Evolutionary conservation across 2,329 filamentous ascomycete genomes (phyloP), one percentile per base, ranked within the genome.

Genomic region (Aspergillus transmontanensis): DNA sequence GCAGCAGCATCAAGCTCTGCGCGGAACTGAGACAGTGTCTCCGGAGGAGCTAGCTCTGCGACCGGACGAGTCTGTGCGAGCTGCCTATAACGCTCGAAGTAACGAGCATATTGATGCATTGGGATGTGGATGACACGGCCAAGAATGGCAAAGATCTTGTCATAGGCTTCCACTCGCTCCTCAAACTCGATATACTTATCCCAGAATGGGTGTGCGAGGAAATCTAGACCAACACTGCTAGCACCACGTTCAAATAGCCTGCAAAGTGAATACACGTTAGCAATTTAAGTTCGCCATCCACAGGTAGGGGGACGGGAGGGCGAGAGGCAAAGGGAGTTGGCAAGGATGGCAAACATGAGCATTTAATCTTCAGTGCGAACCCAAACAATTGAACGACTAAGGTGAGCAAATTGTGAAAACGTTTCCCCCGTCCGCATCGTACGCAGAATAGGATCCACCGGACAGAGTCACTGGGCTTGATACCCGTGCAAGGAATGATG

Each of bases 121-220:
- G 95, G 94, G 59, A 98, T 93, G 72, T 91, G 87, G 59, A 97
- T 91, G 61, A 97, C 86, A 59, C 94, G 91, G 65, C 86, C 85
- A 58, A 97, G 85, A 61, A 99, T 92, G 46, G 87, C 88, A 71
- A 96, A 96, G 60, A 97, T 92, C 72, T 89, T 92, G 67, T 96
- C 92, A 16, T 90, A 87, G 0, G 90, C 88, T 72, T 97, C 93
- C 65, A 94, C 84, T 1, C 94, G 90, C 76, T 97, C 94, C 76
- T 98, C 95, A 73, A 96, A 98, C 76, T 98, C 95, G 67, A 99
- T 88, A 74, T 97, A 99, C 80, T 97, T 98, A 79, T 99, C 95
- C 95, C 95, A 99, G 81, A 99, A 97, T 1, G 93, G 93, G 75
- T 97, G 93, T 2, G 94, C 90, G 34, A 97, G 85, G 75, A 97